A percentile compares a stretch with the other conserved stretches of the same genome.
Evolutionary conservation across 257 asterid species (phyloP).

Genomic region (Scutellaria minor): DNA sequence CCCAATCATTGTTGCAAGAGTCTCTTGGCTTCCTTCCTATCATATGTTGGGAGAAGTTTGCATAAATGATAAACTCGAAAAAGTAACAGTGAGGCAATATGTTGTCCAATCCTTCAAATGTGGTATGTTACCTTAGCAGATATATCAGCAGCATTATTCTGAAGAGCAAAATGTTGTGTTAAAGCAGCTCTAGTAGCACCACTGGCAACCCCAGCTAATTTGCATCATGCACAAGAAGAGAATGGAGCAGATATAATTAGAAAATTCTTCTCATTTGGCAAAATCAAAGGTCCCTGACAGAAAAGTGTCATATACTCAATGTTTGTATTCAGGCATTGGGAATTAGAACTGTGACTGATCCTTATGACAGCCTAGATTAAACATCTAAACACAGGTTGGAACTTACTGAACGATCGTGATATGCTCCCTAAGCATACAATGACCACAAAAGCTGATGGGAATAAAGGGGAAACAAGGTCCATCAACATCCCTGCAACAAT

Average conservation of each 20-base stretch:
- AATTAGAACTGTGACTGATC: conserved; percentile 9
- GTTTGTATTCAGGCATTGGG: neutral
- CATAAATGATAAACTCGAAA: neutral
- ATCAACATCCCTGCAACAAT: conserved; percentile 89
- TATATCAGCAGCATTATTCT: conserved; percentile 96
- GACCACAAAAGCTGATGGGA: conserved; percentile 85
- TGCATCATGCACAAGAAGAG: conserved; percentile 35
- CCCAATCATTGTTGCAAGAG: conserved; percentile 95
- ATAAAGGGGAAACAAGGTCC: conserved; percentile 96
- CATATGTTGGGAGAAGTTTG: conserved; percentile 25
- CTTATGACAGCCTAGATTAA: conserved; percentile 16
- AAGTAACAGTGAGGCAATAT: neutral
- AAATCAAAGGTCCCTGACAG: neutral
- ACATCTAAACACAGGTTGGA: conserved; percentile 6
- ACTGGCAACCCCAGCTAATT: conserved; percentile 97
- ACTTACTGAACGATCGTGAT: conserved; percentile 98
- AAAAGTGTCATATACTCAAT: neutral
- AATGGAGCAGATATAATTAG: conserved; percentile 31
- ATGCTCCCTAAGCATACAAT: conserved; percentile 94
- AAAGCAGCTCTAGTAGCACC: conserved; percentile 99
- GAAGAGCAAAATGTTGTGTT: conserved; percentile 97
- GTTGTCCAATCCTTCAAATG: conserved; percentile 20
- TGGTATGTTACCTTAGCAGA: conserved; percentile 78
- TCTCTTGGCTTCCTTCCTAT: conserved; percentile 99
- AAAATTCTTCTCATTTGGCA: neutral